These are phyloP conservation scores for Dioscorea zingiberensis DNA, from an alignment of 106 monocot genomes.

Conservation along the genomic window DNA sequence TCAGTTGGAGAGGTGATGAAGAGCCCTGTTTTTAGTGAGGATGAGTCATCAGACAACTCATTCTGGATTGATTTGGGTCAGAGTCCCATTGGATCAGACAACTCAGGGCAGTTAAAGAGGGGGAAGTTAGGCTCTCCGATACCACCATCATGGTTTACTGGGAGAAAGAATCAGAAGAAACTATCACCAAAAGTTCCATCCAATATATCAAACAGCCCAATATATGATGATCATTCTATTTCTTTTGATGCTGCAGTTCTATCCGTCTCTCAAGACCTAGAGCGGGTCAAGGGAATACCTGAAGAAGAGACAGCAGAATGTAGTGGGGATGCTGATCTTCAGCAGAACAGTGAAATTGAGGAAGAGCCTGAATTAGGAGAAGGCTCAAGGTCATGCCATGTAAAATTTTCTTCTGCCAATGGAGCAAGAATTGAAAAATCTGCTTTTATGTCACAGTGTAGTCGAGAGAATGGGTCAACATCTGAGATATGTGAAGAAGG, in stretches of 20 bases:
- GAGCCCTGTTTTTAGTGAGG: conserved; percentile 91
- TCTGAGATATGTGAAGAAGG: background rate
- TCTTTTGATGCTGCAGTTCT: conserved; percentile 96
- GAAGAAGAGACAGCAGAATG: conserved; percentile 28
- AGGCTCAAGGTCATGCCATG: too few relatives aligned
- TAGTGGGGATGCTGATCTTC: conserved; percentile 23
- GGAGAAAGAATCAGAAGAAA: conserved; percentile 56
- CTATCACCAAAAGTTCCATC: conserved; percentile 40
- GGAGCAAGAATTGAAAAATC: conserved; percentile 23
- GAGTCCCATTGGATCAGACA: conserved; percentile 63
- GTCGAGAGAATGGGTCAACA: conserved; percentile 6
- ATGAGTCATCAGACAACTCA: conserved; percentile 80
- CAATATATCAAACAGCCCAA: conserved; percentile 49
- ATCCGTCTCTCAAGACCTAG: conserved; percentile 69
- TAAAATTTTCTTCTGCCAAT: conserved; percentile 5
- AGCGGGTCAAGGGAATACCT: conserved; percentile 14
- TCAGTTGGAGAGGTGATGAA: conserved; percentile 90
- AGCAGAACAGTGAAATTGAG: conserved; percentile 46
- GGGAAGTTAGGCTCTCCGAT: conserved; percentile 71
- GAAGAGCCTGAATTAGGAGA: conserved; percentile 51
- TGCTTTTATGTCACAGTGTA: conserved; percentile 9
- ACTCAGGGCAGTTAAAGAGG: conserved; percentile 41
- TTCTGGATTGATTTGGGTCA: conserved; percentile 97
- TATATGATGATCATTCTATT: conserved; percentile 55
- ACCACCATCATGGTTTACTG: conserved; percentile 76